Evolutionary conservation across 768 basidiomycete genomes (phyloP), one percentile per base, ranked within the genome.

Genomic region (Kwoniella newhampshirensis): DNA sequence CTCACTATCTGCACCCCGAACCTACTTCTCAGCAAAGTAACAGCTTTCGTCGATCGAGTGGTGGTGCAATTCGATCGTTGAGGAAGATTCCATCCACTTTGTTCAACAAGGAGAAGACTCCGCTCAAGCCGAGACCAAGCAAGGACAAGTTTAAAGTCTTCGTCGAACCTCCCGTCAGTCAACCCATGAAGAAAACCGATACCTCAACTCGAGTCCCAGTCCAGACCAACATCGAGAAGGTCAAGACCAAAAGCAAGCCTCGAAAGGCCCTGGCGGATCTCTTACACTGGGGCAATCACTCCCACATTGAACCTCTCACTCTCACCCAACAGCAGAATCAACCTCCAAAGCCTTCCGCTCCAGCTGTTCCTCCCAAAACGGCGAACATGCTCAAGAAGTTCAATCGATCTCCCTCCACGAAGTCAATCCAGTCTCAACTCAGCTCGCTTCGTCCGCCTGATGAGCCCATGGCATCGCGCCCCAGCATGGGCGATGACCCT

Each of bases 401-500:
- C 17, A 46, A 39, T 25, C 43, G 61, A 53, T 57, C 61, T 23
- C 32, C 57, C 32, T 59, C 61, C 12, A 54, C 58, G 42, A 52
- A 57, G 39, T 54, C 58, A 23, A n/a, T 18, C 26, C 25, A 43
- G 12, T 54, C 45, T 20, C 30, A 47, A 15, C 23, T 21, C 15
- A 27, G 36, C 17, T 36, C 54, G 3, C 30, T 61, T 6, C 45
- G 44, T 23, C 48, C 49, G 13, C 48, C 59, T 3, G 17, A 36
- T 1, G 53, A 45, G n/a, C 52, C 59, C 28, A 32, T 52, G 18
- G 45, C 46, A 17, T 41, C 54, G 26, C 50, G 70, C 25, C 57
- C 67, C 1, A 67, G 65, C 23, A 64, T 72, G 35, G 67, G 65
- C 15, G 64, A 64, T 18, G 70, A 72, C 35, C 70, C 70, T 13